Conservation (phyloP, 768 basidiomycete species). For the Lentinula aciculospora region DNA sequence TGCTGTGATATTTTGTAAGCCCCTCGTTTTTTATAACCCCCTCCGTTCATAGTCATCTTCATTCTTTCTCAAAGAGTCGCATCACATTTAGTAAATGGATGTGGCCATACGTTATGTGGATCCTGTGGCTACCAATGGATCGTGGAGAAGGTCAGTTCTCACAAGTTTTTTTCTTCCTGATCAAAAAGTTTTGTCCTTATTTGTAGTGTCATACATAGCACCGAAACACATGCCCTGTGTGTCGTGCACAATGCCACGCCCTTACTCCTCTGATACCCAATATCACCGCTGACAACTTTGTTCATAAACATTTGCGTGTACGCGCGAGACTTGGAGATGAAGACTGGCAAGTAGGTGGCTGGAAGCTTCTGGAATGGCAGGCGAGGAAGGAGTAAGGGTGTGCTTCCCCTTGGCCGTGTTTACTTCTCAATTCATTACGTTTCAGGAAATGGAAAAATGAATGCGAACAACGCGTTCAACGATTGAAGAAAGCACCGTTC, state of each 20-base stretch:
- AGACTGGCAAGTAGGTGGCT: slow-evolving; percentile 51
- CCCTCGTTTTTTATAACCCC: neutral
- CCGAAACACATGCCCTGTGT: slow-evolving; percentile 49
- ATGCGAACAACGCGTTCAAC: neutral
- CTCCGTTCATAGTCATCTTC: neutral
- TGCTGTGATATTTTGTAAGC: slow-evolving; percentile 70
- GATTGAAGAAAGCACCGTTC: neutral
- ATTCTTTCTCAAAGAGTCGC: slow-evolving; percentile 36
- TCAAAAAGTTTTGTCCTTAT: neutral
- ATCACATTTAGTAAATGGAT: slow-evolving; percentile 61
- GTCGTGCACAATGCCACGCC: slow-evolving; percentile 41
- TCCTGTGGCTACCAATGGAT: slow-evolving; percentile 63
- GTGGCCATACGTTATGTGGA: slow-evolving; percentile 71
- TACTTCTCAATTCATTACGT: slow-evolving; percentile 1
- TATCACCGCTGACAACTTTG: slow-evolving; percentile 51
- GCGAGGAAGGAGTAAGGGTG: slow-evolving; percentile 53
- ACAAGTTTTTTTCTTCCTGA: too few relatives aligned
- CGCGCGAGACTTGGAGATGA: slow-evolving; percentile 29
- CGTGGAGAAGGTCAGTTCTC: slow-evolving; percentile 38
- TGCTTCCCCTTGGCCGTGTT: slow-evolving; percentile 8
- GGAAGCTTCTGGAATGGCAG: slow-evolving; percentile 44
- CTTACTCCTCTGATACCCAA: slow-evolving; percentile 56
- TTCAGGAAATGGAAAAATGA: slow-evolving; percentile 8
- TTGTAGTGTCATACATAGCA: slow-evolving; percentile 9
- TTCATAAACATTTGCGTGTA: slow-evolving; percentile 56